Base-by-base conservation (phyloP, 805 yeast species). In the Lachancea meyersii region DNA sequence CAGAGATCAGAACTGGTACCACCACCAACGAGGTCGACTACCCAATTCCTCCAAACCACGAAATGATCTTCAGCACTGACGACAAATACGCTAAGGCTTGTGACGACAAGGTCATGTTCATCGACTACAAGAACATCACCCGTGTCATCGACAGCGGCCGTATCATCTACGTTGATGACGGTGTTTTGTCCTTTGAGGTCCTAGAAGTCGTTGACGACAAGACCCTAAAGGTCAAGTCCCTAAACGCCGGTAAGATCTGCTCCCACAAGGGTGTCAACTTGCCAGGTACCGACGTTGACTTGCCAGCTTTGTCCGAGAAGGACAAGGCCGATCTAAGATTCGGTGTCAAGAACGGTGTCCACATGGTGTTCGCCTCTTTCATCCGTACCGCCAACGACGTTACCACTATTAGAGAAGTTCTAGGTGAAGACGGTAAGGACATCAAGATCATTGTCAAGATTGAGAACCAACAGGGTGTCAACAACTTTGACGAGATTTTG, bases 381-480 rank as follows among this genome's bases (percentile, higher is more conserved):
- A 93, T 93, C 73, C 86, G 98, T 77, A 75, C 91, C 54, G 97
- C 86, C 60, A 71, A 85, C 53, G 98, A 93, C 71, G 84, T 93
- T 67, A 71, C 65, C 62, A 83, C 86, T 64, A 93, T 93, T 72
- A 85, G 98, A 73, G 74, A 80, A 64, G 97, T 91, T 47, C 77
- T 93, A 58, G 97, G 97, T 66, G 96, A 88, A 73, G 95, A 87
- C 42, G 98, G 98, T 67, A 82, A 82, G 71, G 85, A 86, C 63
- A 86, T 93, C 70, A 94, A 93, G 78, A 88, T 93, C 73, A 89
- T 93, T 60, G 83, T 87, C 67, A 93, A 93, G 80, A 91, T 93
- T 67, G 98, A 93, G 78, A 89, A 88, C 78, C 97, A 91, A 76
- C 98, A 93, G 74, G 98, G 98, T 79, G 97, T 93, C 62, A 89